phyloP scores from a whole-genome alignment of 2,329 filamentous ascomycete species.

The Coniochaeta sp. region DNA sequence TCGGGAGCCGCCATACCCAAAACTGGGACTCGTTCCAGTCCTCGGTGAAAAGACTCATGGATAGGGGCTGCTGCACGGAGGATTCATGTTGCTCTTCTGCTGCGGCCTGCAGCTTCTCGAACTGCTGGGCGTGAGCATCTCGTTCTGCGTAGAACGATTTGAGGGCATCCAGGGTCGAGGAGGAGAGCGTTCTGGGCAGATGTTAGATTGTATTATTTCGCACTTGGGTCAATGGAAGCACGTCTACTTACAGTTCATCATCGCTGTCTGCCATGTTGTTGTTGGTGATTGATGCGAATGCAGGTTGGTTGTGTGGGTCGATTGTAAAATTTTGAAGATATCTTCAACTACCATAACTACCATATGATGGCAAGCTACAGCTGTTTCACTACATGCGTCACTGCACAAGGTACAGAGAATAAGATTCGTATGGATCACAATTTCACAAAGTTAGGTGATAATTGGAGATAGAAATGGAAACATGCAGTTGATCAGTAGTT shows the following conservation, averaged over 20 bases:
- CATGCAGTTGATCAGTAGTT: not conserved
- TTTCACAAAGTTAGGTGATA: too few species aligned
- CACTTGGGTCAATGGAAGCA: not conserved
- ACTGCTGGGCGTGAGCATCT: constrained; percentile 57
- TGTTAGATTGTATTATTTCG: not conserved
- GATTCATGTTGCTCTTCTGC: constrained; percentile 43
- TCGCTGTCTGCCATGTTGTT: constrained; percentile 2
- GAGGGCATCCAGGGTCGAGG: constrained; percentile 59
- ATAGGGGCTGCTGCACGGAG: constrained; percentile 22
- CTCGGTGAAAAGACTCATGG: constrained; percentile 67
- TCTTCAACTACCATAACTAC: not conserved
- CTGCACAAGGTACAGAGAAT: not conserved
- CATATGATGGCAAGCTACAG: not conserved
- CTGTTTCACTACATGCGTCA: not conserved
- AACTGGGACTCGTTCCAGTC: constrained; percentile 83
- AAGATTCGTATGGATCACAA: too few species aligned
- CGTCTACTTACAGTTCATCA: not conserved
- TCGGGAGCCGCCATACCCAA: constrained; percentile 50
- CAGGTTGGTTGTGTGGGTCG: not conserved
- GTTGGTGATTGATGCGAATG: not conserved
- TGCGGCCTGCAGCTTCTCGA: constrained; percentile 58
- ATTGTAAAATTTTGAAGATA: not conserved
- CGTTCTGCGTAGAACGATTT: constrained; percentile 68
- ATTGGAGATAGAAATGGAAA: not conserved
- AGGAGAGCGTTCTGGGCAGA: constrained; percentile 50